Evolutionary conservation across 768 basidiomycete species (phyloP), one percentile per base, ranked within the genome.

Genomic region (Termitomyces sp.): DNA sequence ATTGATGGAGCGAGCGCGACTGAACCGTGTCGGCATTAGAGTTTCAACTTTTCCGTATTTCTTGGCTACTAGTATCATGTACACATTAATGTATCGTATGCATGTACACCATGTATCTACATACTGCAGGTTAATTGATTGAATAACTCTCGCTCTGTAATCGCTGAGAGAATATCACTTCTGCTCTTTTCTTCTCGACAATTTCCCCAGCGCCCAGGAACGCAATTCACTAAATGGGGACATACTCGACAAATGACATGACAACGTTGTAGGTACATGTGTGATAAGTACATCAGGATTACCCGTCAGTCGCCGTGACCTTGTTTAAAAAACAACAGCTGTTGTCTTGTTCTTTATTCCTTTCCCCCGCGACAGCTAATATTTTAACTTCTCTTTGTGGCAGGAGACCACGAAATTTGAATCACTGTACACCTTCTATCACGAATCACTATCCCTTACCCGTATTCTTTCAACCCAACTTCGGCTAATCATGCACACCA

Each of bases 401-500:
- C 63, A 61, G 63, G 66, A 57, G 10, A 52, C 61, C 62, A 54
- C 62, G 31, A 63, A 65, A 25, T 25, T 25, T 25, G 25, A 25
- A 25, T 25, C 25, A 25, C 25, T 25, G 25, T 25, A 25, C 25
- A 25, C 25, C 25, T 25, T 25, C 25, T 25, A 25, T 25, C 25
- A 25, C 25, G 25, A 25, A 25, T 25, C 25, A 25, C 25, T 25
- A 25, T 25, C 25, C 25, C 25, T 25, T 25, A 12, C 25, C 47
- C 32, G 46, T 38, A 58, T 17, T 55, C 60, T 51, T 47, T 67
- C 38, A 48, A 32, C 37, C 37, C 71, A 69, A 68, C 71, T 75
- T 63, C 72, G 72, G 62, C 74, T 75, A 15, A 77, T 75, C 53
- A 72, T 73, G 56, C 57, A 42, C 64, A 69, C 70, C 50, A 67